A percentile compares a stretch with the other conserved stretches of the same genome.
Conservation (phyloP, 805 yeast genomes). For the Wickerhamomyces pijperi region DNA sequence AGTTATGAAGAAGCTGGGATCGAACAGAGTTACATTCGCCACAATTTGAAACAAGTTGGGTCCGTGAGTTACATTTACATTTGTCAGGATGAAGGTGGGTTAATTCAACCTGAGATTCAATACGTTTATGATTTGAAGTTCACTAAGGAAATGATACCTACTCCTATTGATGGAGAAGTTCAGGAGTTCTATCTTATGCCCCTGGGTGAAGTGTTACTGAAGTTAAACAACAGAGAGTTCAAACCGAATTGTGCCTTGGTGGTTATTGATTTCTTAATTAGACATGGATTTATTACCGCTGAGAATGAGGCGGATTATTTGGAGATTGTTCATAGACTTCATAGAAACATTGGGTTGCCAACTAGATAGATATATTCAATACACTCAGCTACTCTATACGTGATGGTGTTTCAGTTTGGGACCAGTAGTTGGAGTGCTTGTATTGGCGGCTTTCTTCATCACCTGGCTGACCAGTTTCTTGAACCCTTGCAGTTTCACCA, state of each 20-base stretch:
- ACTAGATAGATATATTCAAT: too few species aligned
- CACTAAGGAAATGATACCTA: slow-evolving; percentile 35
- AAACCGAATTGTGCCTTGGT: slow-evolving; percentile 85
- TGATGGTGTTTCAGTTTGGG: too few species aligned
- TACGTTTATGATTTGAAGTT: slow-evolving; percentile 60
- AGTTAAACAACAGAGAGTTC: slow-evolving; percentile 51
- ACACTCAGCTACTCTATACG: too few species aligned
- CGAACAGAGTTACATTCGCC: slow-evolving; percentile 34
- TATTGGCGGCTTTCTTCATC: too few species aligned
- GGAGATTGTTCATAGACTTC: slow-evolving; percentile 50
- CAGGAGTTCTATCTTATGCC: slow-evolving; percentile 57
- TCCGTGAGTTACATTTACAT: slow-evolving; percentile 53
- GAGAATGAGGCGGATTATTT: slow-evolving; percentile 55
- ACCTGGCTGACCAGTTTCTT: too few species aligned
- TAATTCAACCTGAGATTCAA: slow-evolving; percentile 86
- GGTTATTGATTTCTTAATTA: slow-evolving; percentile 72
- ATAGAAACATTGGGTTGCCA: slow-evolving; percentile 67
- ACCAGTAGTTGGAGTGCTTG: too few species aligned
- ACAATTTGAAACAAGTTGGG: slow-evolving; percentile 42
- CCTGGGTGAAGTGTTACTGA: slow-evolving; percentile 41
- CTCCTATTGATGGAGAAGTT: slow-evolving; percentile 67
- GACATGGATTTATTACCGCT: slow-evolving; percentile 65
- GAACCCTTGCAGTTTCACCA: background rate
- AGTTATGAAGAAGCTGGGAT: slow-evolving; percentile 87
- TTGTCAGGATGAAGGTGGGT: slow-evolving; percentile 33